Percentiles rank a stretch among this genome's conserved stretches.
Evolutionary conservation across 208 protist genomes (phyloP).

Genomic region (Porcisia hertigi): DNA sequence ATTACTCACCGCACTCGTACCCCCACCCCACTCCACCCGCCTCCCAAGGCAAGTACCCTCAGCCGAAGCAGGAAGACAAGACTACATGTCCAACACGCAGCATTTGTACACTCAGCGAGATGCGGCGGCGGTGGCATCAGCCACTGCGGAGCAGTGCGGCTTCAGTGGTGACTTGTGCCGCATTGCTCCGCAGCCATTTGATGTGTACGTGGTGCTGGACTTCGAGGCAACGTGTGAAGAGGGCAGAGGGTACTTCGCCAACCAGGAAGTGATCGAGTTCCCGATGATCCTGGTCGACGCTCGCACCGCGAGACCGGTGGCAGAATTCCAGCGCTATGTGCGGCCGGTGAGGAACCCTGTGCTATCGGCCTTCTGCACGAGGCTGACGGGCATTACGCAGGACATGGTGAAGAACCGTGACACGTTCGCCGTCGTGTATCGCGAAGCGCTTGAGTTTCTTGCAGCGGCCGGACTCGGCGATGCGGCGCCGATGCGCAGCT

Average conservation of each 20-base stretch:
- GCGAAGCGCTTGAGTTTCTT: slow-evolving; percentile 64
- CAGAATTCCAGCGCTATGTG: slow-evolving; percentile 91
- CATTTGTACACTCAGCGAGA: not conserved
- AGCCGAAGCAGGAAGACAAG: not conserved
- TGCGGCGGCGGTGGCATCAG: too few species aligned
- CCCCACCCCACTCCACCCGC: not conserved
- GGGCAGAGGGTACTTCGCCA: slow-evolving; percentile 24
- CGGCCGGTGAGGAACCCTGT: slow-evolving; percentile 51
- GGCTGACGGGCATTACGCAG: slow-evolving; percentile 89
- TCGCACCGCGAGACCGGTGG: slow-evolving; percentile 30
- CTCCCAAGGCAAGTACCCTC: not conserved
- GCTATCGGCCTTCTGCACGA: slow-evolving; percentile 85
- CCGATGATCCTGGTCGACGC: slow-evolving; percentile 85
- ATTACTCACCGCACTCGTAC: not conserved
- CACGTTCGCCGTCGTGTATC: slow-evolving; percentile 70
- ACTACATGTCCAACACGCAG: not conserved
- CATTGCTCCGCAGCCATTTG: slow-evolving; percentile 29
- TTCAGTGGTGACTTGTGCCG: not conserved
- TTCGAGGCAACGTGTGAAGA: slow-evolving; percentile 95
- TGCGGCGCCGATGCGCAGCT: slow-evolving; percentile 47
- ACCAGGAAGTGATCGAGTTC: slow-evolving; percentile 90
- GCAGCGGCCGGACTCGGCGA: slow-evolving; percentile 46
- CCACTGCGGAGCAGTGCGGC: not conserved
- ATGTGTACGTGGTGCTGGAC: slow-evolving; percentile 91
- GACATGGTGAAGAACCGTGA: slow-evolving; percentile 46